phyloP scores from a whole-genome alignment of 2,329 filamentous ascomycete genomes.

The Aspergillus calidoustus region DNA sequence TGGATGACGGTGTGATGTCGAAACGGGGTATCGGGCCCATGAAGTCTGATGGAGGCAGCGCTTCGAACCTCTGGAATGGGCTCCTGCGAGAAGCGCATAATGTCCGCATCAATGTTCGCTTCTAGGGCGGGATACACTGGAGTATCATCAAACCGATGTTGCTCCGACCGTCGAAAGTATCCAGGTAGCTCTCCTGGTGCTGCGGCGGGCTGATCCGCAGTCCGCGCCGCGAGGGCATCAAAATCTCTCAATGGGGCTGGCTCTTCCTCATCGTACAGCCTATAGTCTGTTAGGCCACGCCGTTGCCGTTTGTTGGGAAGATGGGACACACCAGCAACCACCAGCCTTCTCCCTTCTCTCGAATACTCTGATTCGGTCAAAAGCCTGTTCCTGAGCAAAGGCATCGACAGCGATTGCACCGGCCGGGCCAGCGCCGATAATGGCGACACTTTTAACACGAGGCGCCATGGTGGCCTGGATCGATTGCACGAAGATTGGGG shows the following conservation, averaged over 20 bases:
- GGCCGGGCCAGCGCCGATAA: constrained; percentile 8
- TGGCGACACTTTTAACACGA: neutral
- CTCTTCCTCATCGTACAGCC: constrained; percentile 1
- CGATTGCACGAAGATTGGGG: neutral
- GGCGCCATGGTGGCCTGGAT: neutral
- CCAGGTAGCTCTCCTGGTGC: constrained; percentile 54
- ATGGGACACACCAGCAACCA: constrained; percentile 37
- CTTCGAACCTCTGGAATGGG: constrained; percentile 50
- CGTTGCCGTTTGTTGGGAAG: neutral
- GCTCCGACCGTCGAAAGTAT: constrained; percentile 42
- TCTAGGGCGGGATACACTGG: constrained; percentile 64
- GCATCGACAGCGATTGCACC: constrained; percentile 51
- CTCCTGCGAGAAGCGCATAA: constrained; percentile 63
- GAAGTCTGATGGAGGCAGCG: constrained; percentile 44
- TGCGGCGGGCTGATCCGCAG: constrained; percentile 50
- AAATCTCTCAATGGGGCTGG: constrained; percentile 50
- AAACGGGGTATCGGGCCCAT: constrained; percentile 54
- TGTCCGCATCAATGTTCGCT: constrained; percentile 61
- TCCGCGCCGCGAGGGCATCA: constrained; percentile 50
- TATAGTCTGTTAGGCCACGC: neutral
- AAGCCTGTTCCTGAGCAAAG: constrained; percentile 58
- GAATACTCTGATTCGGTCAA: constrained; percentile 62
- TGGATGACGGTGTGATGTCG: constrained; percentile 3
- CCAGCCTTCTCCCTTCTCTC: constrained; percentile 60
- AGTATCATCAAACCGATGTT: constrained; percentile 57